phyloP scores from a whole-genome alignment of 2,329 filamentous ascomycete genomes.

The Corynespora cassiicola region DNA sequence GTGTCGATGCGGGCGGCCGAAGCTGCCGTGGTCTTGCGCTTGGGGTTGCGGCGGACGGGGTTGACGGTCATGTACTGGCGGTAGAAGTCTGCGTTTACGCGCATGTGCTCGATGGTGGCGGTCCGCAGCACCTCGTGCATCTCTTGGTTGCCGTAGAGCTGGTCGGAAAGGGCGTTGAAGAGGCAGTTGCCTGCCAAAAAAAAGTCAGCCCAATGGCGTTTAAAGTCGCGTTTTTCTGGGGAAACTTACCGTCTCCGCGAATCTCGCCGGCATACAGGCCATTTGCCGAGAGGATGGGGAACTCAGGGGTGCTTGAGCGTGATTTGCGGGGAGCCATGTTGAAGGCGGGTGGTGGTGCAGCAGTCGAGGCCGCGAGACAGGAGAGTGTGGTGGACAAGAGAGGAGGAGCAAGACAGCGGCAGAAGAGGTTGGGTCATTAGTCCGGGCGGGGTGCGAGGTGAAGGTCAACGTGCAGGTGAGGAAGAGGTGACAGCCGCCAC shows the following conservation, averaged over 20 bases:
- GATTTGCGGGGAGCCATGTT: conserved; percentile 40
- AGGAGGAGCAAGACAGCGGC: conserved; percentile 23
- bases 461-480: too few relatives aligned
- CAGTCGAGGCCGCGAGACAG: conserved; percentile 35
- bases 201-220: conserved; percentile 23
- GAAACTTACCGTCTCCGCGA: conserved; percentile 67
- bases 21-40: conserved; percentile 61
- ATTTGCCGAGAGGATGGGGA: conserved; percentile 62
- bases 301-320: conserved; percentile 50
- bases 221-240: conserved; percentile 12
- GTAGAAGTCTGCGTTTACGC: conserved; percentile 65
- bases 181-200: conserved; percentile 68
- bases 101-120: conserved; percentile 67
- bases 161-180: conserved; percentile 72
- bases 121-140: conserved; percentile 65
- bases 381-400: conserved; percentile 35
- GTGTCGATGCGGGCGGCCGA: conserved; percentile 51
- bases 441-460: too few relatives aligned
- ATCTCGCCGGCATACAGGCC: conserved; percentile 67
- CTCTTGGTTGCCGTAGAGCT: conserved; percentile 67
- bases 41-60: conserved; percentile 60
- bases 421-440: too few relatives aligned
- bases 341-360: conserved; percentile 29
- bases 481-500: too few relatives aligned
- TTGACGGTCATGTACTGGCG: conserved; percentile 67